These are phyloP conservation scores for Pyracantha coccinea DNA, from an alignment of 331 rosid genomes.

Conservation along the genomic window DNA sequence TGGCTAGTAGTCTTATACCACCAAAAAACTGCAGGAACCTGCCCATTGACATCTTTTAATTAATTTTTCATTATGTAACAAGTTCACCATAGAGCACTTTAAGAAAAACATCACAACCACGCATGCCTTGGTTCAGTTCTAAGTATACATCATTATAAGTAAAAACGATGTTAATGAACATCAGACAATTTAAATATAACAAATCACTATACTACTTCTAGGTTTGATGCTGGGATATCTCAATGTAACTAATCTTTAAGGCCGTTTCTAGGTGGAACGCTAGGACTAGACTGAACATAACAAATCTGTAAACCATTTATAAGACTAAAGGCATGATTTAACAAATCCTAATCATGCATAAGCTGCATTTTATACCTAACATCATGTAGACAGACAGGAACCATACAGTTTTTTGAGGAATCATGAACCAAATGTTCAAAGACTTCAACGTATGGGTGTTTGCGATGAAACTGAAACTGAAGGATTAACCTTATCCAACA, in stretches of 20 bases:
- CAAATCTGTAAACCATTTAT: neutral
- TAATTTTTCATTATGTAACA: neutral
- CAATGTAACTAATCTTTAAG: neutral
- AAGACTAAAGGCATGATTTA: neutral
- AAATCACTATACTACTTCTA: neutral
- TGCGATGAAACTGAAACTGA: neutral
- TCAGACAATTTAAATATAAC: neutral
- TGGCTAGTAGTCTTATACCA: slow-evolving; percentile 94
- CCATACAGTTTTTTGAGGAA: neutral
- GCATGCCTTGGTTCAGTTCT: neutral
- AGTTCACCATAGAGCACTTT: neutral
- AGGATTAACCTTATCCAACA: neutral
- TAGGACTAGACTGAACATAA: neutral
- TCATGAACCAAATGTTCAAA: neutral
- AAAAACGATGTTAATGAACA: neutral
- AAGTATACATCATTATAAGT: neutral
- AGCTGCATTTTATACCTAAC: neutral
- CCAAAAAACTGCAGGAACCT: slow-evolving; percentile 95
- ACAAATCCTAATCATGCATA: neutral
- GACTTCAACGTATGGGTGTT: neutral
- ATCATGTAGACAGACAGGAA: neutral
- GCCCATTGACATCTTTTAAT: slow-evolving; percentile 23
- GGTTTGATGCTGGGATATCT: neutral
- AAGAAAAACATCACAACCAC: neutral
- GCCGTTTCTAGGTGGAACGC: neutral